Base-by-base conservation (phyloP, 1,284 basidiomycete genomes). In the Boletus subluridellus region DNA sequence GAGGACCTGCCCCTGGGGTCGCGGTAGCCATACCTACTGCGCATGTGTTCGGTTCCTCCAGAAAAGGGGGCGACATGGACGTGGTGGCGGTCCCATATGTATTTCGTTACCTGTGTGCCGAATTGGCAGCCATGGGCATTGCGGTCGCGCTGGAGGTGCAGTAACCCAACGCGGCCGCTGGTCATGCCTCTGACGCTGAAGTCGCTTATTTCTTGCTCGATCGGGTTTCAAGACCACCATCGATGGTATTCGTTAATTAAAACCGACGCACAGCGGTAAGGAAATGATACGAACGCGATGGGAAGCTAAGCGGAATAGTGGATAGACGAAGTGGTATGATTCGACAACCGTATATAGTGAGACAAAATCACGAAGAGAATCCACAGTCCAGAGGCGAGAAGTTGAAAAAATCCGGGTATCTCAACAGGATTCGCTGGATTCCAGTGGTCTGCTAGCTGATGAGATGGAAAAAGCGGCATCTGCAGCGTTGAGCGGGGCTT, bases 1-100 rank as follows among this genome's bases (percentile, higher is more conserved):
- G 64, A 47, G 71, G 72, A 1, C 60, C 56, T 34, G 73, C 76
- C 47, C 72, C 77, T 4, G 85, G 87, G 60, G 74, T 92, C 21
- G 77, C 76, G 12, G 83, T 91, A 46, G 80, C 82, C 21, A 82
- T 91, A 52, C 78, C 86, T 34, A 82, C 82, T 38, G 78, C 82
- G 61, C 82, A 92, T 69, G 78, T 92, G 51, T 77, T 92, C 46
- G 80, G 80, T 55, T 75, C 74, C 51, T 75, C 77, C 39, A 75
- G 76, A 65, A 87, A 86, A 75, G 88, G 88, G 44, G 87, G 89
- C 5, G 87, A 94, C 67, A 83, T 97, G 73, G 95, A 97, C 73
- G 89, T 98, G 47, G 86, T 98, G 54, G 96, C 96, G 7, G 86
- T 99, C 28, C 97, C 97, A 7, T 99, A 94, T 71, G 96, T 98